Percentiles rank a stretch among this genome's conserved stretches.
These are phyloP conservation scores for Scheffersomyces segobiensis DNA, from an alignment of 1,139 yeast species.

Conservation along the genomic window DNA sequence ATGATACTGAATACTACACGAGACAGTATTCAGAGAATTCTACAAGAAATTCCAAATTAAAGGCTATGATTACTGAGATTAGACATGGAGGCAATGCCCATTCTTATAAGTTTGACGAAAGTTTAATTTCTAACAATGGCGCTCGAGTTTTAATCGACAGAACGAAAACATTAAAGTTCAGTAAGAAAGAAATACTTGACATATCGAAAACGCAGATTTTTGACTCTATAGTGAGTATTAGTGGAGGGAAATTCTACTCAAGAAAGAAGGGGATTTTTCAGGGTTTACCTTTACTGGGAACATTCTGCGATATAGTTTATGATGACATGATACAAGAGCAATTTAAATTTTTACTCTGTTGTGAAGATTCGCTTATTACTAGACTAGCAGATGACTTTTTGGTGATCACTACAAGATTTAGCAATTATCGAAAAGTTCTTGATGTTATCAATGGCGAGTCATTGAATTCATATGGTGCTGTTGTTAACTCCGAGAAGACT, in stretches of 20 bases:
- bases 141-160: conserved; percentile 21
- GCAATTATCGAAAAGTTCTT: conserved; percentile 19
- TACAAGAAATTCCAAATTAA: background rate
- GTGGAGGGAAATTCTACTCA: conserved; percentile 18
- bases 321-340: conserved; percentile 57
- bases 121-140: conserved; percentile 1
- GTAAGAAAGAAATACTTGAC: conserved; percentile 23
- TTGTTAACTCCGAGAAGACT: conserved; percentile 59
- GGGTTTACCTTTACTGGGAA: conserved; percentile 78
- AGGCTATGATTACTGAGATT: background rate
- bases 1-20: conserved; percentile 22
- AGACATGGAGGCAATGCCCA: background rate
- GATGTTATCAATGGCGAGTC: conserved; percentile 26
- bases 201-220: conserved; percentile 26
- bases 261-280: conserved; percentile 79
- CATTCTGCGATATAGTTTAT: conserved; percentile 74
- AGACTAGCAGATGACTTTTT: conserved; percentile 88
- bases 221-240: conserved; percentile 19
- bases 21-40: conserved; percentile 18
- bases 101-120: background rate
- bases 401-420: conserved; percentile 49
- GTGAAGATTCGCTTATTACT: conserved; percentile 41
- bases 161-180: conserved; percentile 24
- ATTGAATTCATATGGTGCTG: conserved; percentile 59
- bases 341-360: conserved; percentile 28